A percentile compares a stretch with the other conserved stretches of the same genome.
These are phyloP conservation scores for Talaromyces sp. DNA, from an alignment of 2,329 filamentous ascomycete genomes.

Conservation along the genomic window DNA sequence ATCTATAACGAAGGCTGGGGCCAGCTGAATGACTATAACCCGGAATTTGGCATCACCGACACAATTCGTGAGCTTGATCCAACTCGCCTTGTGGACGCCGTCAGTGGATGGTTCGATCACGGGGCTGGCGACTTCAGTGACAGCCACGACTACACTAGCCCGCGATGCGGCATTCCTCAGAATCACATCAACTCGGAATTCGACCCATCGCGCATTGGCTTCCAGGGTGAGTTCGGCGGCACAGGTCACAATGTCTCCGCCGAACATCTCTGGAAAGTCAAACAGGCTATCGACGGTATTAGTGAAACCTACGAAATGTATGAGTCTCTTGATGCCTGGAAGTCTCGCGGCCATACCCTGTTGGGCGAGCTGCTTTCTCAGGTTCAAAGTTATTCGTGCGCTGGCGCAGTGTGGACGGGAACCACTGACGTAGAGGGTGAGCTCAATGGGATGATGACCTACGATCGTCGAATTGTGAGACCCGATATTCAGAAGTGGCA, in stretches of 20 bases:
- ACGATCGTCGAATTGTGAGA: conserved; percentile 46
- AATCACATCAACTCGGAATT: conserved; percentile 53
- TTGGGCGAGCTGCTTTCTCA: conserved; percentile 45
- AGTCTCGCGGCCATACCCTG: conserved; percentile 56
- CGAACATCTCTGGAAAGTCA: conserved; percentile 52
- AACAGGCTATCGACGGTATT: conserved; percentile 53
- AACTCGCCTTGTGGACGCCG: conserved; percentile 57
- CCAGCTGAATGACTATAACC: conserved; percentile 47
- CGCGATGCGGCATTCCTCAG: conserved; percentile 65
- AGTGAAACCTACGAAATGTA: conserved; percentile 64
- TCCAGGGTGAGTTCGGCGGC: conserved; percentile 68
- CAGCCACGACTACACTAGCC: conserved; percentile 66
- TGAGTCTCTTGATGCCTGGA: conserved; percentile 54
- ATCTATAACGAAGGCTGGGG: conserved; percentile 72
- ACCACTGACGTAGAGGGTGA: conserved; percentile 70
- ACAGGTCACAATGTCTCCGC: conserved; percentile 60
- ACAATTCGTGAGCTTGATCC: conserved; percentile 54
- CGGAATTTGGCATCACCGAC: conserved; percentile 53
- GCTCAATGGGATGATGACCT: conserved; percentile 65
- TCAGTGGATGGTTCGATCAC: conserved; percentile 62
- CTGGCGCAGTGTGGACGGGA: conserved; percentile 65
- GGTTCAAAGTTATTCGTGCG: conserved; percentile 54
- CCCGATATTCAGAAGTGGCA: not conserved
- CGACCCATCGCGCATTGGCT: conserved; percentile 55
- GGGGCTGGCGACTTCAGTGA: conserved; percentile 63